These are phyloP conservation scores for Ogataea zsoltii DNA, from an alignment of 805 yeast species.

Conservation along the genomic window DNA sequence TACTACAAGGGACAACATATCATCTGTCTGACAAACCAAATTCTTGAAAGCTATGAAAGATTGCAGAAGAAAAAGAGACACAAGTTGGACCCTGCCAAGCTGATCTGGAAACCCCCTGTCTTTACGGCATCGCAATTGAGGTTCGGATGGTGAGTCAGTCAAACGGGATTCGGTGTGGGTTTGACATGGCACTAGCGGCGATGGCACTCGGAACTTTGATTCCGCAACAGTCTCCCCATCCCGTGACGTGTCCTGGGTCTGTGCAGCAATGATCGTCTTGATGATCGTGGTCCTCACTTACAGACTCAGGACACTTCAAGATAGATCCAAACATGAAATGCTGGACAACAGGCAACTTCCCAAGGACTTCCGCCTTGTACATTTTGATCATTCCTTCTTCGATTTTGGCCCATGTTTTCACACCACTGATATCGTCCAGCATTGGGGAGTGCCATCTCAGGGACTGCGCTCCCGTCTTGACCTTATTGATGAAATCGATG, in stretches of 20 bases:
- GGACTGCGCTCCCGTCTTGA: conserved; percentile 69
- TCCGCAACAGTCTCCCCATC: conserved; percentile 99
- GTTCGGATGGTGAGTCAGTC: conserved; percentile 87
- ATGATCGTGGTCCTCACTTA: conserved; percentile 36
- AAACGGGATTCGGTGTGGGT: conserved; percentile 57
- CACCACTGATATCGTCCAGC: conserved; percentile 92
- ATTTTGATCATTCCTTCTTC: conserved; percentile 93
- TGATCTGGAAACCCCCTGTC: conserved; percentile 94
- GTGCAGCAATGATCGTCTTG: conserved; percentile 30
- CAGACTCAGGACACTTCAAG: conserved; percentile 71
- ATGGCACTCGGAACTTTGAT: conserved; percentile 93
- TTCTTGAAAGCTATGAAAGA: conserved; percentile 73
- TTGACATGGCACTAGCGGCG: conserved; percentile 72
- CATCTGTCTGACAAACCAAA: conserved; percentile 82
- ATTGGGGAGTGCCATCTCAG: conserved; percentile 95
- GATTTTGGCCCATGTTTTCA: conserved; percentile 86
- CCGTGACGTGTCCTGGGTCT: conserved; percentile 38
- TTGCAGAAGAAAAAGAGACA: conserved; percentile 66
- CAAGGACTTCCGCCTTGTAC: conserved; percentile 91
- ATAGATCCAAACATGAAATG: conserved; percentile 85
- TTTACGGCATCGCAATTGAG: conserved; percentile 93
- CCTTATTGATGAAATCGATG: conserved; percentile 75
- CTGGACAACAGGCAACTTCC: conserved; percentile 89
- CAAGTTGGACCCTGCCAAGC: conserved; percentile 65
- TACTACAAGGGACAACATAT: conserved; percentile 96